Conservation (phyloP, 2,329 filamentous ascomycete species). For the Botrytis tulipae region DNA sequence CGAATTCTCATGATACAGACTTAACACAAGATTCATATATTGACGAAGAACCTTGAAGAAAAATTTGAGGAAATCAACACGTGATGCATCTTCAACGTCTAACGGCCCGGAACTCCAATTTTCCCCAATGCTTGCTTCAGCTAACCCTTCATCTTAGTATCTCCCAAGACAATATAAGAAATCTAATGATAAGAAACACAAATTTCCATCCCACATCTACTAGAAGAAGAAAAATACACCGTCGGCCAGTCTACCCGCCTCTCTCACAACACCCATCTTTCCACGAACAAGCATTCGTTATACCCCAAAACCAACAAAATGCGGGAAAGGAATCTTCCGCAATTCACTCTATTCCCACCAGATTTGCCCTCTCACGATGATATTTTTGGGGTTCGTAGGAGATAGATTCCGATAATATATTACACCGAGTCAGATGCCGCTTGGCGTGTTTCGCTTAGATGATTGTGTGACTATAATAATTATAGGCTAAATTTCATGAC, state of each 20-base stretch:
- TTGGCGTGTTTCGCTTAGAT: neutral
- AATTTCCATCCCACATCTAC: neutral
- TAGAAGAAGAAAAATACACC: neutral
- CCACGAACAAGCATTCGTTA: neutral
- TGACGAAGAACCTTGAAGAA: too few relatives aligned
- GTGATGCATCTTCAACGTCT: neutral
- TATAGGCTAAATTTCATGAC: neutral
- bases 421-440: neutral
- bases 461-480: neutral
- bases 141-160: neutral
- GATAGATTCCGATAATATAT: neutral
- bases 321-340: too few relatives aligned
- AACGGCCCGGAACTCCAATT: neutral
- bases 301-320: neutral
- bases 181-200: neutral
- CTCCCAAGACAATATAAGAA: too few relatives aligned
- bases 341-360: neutral
- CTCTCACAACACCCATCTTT: neutral
- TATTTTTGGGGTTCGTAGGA: neutral
- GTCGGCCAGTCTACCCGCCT: constrained; percentile 15
- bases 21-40: neutral
- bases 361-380: neutral
- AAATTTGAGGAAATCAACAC: neutral
- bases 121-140: too few relatives aligned
- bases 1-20: neutral